Base-by-base conservation (phyloP, 2,329 filamentous ascomycete species). In the Nemania sp. region DNA sequence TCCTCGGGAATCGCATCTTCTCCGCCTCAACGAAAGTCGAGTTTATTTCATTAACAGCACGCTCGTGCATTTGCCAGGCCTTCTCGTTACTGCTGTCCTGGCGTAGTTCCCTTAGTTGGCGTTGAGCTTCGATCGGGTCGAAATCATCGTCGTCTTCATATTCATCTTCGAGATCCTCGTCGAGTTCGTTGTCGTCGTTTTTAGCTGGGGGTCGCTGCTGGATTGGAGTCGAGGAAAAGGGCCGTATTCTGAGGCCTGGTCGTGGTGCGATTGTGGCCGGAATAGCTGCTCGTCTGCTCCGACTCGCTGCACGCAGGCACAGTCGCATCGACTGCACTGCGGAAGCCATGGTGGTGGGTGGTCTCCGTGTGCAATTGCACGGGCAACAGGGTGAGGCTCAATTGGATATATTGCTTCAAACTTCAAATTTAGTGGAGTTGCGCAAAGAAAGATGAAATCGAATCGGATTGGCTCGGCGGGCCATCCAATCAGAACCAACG, bases 311-410 rank as follows among this genome's bases (percentile, higher is more conserved):
- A 73, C 79, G 80, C 67, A 81, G 73, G 70, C 77, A 79, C 61
- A 81, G 74, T 75, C 81, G 80, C 74, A 83, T 75, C 18, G 81
- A 77, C 72, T 78, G 79, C 70, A 80, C 77, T 67, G 79, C 77
- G 66, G 80, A 80, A 73, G 81, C 80, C 82, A 83, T 84, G 69
- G 68, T 74, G 69, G 66, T 72, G 56, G 69, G 71, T 74, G 70
- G 71, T 67, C 60, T 54, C 22, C 52, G 43, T 53, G 26, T 20
- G 65, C 64, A 64, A 68, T 61, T 35, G 45, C 53, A 57, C 38
- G 60, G 20, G 20, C 60, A 41, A 45, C 58, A 62, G 51, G 52
- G 71, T 66, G 60, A 52, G 59, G 57, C 38, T 65, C 52, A 49
- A 66, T 57, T 52, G 56, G 45, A 60, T 58, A 57, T 56, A 65